A percentile compares a stretch with the other conserved stretches of the same genome.
These are phyloP conservation scores for Cladosporium sp. DNA, from an alignment of 2,329 filamentous ascomycete genomes.

Conservation along the genomic window DNA sequence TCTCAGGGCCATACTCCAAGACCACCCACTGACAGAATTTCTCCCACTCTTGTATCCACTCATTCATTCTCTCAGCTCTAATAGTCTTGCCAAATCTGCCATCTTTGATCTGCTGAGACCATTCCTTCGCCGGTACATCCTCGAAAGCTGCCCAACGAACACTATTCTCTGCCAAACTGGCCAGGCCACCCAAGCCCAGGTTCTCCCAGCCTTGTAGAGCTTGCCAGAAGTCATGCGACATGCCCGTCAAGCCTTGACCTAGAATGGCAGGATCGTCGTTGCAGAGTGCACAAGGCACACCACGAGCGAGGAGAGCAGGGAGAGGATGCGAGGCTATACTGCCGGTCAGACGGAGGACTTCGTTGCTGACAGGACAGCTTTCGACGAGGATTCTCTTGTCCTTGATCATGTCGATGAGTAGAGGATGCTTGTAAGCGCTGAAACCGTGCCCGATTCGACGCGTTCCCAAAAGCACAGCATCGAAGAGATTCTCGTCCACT, in stretches of 20 bases:
- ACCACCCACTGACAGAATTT: conserved; percentile 88
- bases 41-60: conserved; percentile 83
- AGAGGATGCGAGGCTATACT: conserved; percentile 75
- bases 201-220: conserved; percentile 88
- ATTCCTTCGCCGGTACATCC: conserved; percentile 66
- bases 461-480: conserved; percentile 80
- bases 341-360: conserved; percentile 73
- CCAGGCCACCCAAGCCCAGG: conserved; percentile 79
- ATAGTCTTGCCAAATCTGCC: conserved; percentile 66
- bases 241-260: conserved; percentile 73
- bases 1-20: conserved; percentile 53
- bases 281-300: conserved; percentile 76
- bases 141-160: conserved; percentile 86
- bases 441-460: conserved; percentile 86
- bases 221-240: conserved; percentile 94
- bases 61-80: conserved; percentile 66
- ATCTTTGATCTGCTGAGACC: conserved; percentile 67
- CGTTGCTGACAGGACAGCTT: conserved; percentile 86
- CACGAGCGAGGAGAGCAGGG: conserved; percentile 76
- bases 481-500: conserved; percentile 81
- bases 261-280: conserved; percentile 90
- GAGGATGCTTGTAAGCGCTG: conserved; percentile 83
- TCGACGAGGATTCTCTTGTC: conserved; percentile 85
- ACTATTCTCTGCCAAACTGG: conserved; percentile 85
- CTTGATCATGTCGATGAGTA: conserved; percentile 82